These are phyloP conservation scores for Puccinellia tenuiflora DNA, from an alignment of 176 grass and related monocot genomes.

Conservation along the genomic window DNA sequence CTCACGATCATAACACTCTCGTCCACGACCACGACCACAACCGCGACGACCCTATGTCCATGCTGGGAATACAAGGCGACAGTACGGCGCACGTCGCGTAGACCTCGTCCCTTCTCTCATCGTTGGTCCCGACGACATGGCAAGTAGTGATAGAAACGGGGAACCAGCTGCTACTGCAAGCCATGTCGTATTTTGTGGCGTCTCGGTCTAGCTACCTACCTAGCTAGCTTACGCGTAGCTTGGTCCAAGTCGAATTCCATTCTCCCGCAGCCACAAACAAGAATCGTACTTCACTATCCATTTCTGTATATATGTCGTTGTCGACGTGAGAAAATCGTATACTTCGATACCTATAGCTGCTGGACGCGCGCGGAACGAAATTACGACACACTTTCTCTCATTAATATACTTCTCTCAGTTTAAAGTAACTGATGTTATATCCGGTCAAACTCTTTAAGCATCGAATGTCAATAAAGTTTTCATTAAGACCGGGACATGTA, in stretches of 20 bases:
- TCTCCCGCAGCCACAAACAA: neutral
- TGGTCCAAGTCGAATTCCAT: neutral
- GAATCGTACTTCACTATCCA: neutral
- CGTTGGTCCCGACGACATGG: neutral
- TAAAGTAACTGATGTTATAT: too few relatives aligned
- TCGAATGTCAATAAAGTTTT: too few relatives aligned
- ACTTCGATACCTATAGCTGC: neutral
- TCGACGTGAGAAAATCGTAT: neutral
- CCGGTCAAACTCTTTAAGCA: too few relatives aligned
- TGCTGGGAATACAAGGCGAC: neutral
- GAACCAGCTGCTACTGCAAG: neutral
- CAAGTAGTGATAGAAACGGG: neutral
- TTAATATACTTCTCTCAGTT: too few relatives aligned
- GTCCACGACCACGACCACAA: neutral
- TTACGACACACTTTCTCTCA: too few relatives aligned
- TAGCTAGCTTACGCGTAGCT: neutral
- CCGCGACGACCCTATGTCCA: neutral
- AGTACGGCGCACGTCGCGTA: neutral
- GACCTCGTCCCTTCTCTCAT: neutral
- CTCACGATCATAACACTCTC: neutral
- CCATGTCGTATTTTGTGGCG: neutral
- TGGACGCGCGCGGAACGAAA: neutral
- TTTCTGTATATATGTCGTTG: neutral
- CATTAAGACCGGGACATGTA: too few relatives aligned
- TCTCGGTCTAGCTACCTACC: neutral